These are phyloP conservation scores for Penicillium flavigenum DNA, from an alignment of 495 filamentous ascomycete species.

Conservation along the genomic window DNA sequence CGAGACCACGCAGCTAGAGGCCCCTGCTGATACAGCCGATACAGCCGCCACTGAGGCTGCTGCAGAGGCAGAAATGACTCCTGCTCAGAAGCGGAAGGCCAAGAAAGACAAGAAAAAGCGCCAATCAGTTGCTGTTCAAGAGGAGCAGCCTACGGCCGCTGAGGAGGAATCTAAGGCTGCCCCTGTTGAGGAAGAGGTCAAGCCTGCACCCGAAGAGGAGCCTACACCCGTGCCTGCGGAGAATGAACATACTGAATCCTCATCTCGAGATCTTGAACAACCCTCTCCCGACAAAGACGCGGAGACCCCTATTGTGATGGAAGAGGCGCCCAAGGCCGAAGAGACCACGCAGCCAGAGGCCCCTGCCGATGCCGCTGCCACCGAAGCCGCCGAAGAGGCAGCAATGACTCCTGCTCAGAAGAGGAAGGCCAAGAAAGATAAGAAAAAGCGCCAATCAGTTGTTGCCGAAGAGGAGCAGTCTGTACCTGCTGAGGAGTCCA, in stretches of 20 bases:
- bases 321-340: not conserved
- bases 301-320: not conserved
- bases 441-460: constrained; percentile 19
- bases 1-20: constrained; percentile 5
- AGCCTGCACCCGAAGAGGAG: not conserved
- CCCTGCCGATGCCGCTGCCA: not conserved
- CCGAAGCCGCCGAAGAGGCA: not conserved
- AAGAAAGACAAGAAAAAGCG: constrained; percentile 24
- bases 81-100: constrained; percentile 11
- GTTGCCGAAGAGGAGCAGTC: constrained; percentile 6
- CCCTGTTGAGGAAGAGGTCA: not conserved
- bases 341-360: not conserved
- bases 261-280: not conserved
- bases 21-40: not conserved
- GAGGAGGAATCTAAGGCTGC: not conserved
- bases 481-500: not conserved
- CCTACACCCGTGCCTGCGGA: not conserved
- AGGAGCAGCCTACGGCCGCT: not conserved
- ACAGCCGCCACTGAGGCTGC: not conserved
- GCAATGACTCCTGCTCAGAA: constrained; percentile 12
- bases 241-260: too few species aligned
- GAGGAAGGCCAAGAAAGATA: constrained; percentile 15
- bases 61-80: constrained; percentile 3
- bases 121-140: constrained; percentile 7
- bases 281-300: not conserved